phyloP scores from a whole-genome alignment of 2,329 filamentous ascomycete species.

The Onygenales sp. region DNA sequence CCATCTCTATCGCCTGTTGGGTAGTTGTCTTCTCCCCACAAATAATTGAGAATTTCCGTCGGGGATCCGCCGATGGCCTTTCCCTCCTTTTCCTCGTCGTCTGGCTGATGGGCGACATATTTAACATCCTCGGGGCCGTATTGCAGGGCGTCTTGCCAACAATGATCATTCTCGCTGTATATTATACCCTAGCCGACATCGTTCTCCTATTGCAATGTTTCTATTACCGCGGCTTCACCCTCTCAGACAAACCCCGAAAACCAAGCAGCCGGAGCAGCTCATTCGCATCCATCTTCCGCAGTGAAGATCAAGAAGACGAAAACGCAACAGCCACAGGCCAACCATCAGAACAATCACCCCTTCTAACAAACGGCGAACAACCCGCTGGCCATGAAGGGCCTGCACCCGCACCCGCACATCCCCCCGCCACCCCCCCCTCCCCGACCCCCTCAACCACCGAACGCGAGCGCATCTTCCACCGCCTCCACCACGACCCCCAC shows the following conservation, averaged over 20 bases:
- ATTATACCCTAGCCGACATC: conserved; percentile 86
- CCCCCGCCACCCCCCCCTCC: not conserved
- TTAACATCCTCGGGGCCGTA: conserved; percentile 90
- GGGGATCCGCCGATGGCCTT: conserved; percentile 74
- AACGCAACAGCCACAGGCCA: not conserved
- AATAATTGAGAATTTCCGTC: conserved; percentile 88
- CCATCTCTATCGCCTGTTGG: conserved; percentile 95
- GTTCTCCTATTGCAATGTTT: conserved; percentile 85
- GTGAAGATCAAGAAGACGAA: not conserved
- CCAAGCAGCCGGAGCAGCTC: not conserved
- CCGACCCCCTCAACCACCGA: conserved; percentile 4
- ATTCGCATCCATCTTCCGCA: not conserved
- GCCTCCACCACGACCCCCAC: not conserved
- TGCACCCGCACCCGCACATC: not conserved
- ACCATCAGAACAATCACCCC: conserved; percentile 14
- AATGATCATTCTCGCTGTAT: conserved; percentile 90
- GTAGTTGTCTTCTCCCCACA: conserved; percentile 96
- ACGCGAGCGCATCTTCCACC: not conserved
- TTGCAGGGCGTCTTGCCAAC: conserved; percentile 87
- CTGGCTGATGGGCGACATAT: conserved; percentile 90
- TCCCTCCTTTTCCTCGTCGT: conserved; percentile 86
- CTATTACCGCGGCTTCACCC: conserved; percentile 77
- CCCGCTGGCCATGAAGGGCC: not conserved
- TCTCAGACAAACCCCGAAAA: conserved; percentile 16
- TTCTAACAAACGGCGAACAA: conserved; percentile 8